Percentiles rank a stretch among this genome's conserved stretches.
phyloP scores from a whole-genome alignment of 352 stramenopile species.

The Stephanocyclus meneghinianus region DNA sequence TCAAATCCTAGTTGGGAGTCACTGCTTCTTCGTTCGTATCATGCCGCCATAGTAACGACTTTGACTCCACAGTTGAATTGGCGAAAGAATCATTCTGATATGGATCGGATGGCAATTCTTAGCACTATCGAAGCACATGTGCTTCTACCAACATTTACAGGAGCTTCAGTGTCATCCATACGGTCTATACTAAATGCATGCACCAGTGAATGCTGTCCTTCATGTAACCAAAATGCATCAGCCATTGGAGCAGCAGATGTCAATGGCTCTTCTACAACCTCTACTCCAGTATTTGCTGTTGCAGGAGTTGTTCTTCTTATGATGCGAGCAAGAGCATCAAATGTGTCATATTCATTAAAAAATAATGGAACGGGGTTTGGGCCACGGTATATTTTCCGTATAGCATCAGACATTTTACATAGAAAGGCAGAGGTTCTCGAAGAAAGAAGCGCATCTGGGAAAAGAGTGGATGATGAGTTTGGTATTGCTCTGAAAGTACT shows the following conservation, averaged over 20 bases:
- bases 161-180: slow-evolving; percentile 36
- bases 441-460: not conserved
- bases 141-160: slow-evolving; percentile 45
- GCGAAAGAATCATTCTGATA: not conserved
- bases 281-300: slow-evolving; percentile 33
- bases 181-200: slow-evolving; percentile 43
- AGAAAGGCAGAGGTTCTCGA: slow-evolving; percentile 3
- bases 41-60: slow-evolving; percentile 38
- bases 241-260: not conserved
- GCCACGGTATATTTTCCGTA: slow-evolving; percentile 42
- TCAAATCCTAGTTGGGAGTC: slow-evolving; percentile 32
- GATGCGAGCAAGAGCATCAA: slow-evolving; percentile 37
- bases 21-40: slow-evolving; percentile 43
- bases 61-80: slow-evolving; percentile 9
- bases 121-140: slow-evolving; percentile 51
- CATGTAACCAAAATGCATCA: slow-evolving; percentile 19
- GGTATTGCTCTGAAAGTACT: slow-evolving; percentile 36
- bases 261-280: not conserved
- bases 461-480: slow-evolving; percentile 41
- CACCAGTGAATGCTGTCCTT: slow-evolving; percentile 31
- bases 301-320: slow-evolving; percentile 47
- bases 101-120: slow-evolving; percentile 35
- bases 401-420: slow-evolving; percentile 40
- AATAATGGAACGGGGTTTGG: slow-evolving; percentile 20
- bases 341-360: slow-evolving; percentile 25